Conservation (phyloP, 306 rosid genomes). For the Mimosa bimucronata region DNA sequence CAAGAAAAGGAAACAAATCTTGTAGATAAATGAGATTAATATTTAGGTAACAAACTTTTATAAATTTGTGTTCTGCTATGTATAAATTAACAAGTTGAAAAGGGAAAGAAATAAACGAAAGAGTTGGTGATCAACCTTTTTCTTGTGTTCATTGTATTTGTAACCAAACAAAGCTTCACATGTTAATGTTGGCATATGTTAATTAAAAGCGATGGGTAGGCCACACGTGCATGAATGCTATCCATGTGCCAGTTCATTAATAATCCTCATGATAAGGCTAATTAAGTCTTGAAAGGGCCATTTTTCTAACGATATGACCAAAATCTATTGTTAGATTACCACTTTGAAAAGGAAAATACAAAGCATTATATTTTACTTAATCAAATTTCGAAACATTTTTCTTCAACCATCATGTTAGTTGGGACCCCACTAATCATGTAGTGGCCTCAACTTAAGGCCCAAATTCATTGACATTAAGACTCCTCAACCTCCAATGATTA, state of each 20-base stretch:
- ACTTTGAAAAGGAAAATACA: slow-evolving; percentile 51
- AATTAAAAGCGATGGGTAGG: slow-evolving; percentile 36
- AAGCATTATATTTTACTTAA: slow-evolving; percentile 42
- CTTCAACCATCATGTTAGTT: slow-evolving; percentile 47
- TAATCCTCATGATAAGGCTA: slow-evolving; percentile 20
- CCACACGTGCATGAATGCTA: slow-evolving; percentile 50
- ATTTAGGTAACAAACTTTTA: not conserved
- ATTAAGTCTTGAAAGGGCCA: slow-evolving; percentile 47
- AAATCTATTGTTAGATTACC: slow-evolving; percentile 47
- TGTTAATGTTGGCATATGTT: slow-evolving; percentile 48
- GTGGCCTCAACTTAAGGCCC: slow-evolving; percentile 41
- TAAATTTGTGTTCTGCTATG: not conserved
- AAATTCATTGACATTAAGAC: slow-evolving; percentile 44
- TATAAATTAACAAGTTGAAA: not conserved
- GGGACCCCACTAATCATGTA: slow-evolving; percentile 59
- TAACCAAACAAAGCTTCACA: slow-evolving; percentile 27
- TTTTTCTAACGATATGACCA: slow-evolving; percentile 48
- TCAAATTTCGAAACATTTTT: slow-evolving; percentile 45
- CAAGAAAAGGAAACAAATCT: not conserved
- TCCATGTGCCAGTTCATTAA: slow-evolving; percentile 44
- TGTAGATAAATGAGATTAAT: not conserved
- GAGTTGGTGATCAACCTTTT: slow-evolving; percentile 13
- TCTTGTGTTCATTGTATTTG: not conserved
- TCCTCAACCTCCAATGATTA: slow-evolving; percentile 34
- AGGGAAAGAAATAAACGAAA: not conserved